Evolutionary conservation across 129 eudicot species (phyloP), one percentile per base, ranked within the genome.

Genomic region (Pittosporum tobira): DNA sequence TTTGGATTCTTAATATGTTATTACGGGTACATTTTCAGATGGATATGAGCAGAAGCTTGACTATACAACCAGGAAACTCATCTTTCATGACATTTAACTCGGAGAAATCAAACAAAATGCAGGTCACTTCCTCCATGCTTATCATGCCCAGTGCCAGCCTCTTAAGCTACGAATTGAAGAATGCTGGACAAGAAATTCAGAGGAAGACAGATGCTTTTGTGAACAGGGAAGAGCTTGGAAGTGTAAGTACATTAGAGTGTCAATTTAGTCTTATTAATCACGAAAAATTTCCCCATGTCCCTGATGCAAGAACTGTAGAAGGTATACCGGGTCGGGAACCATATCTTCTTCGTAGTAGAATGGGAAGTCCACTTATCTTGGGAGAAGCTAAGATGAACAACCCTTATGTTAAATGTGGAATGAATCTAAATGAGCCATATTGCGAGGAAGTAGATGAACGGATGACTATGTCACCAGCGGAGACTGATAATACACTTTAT

Each of bases 371-470:
- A 62, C 47, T 62, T 52, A 22, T 59, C 47, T 27, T 55, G 43
- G 48, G 23, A 37, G 70, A 66, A 64, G 75, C 46, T 55, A 63
- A 49, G 54, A 55, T 26, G 65, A 60, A 27, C 19, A 43, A 29
- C 7, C 42, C 34, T 37, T 63, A 59, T 49, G 62, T 60, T 24
- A 40, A 46, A 18, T 59, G 49, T 51, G 60, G n/a, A 46, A 51
- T 68, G 44, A 48, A 65, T 27, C 43, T 53, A 59, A 47, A 67
- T 59, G 55, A 61, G 54, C 23, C 74, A 63, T 64, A 60, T 48
- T 45, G 65, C 67, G 29, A 40, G 52, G 69, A 64, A 30, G 65
- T 50, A 46, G 79, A 75, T 12, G 51, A 65, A 62, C 71, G 57
- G 28, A 68, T 51, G 46, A 52, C 21, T 44, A 60, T 45, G 57